These are phyloP conservation scores for Moniliophthora roreri DNA, from an alignment of 1,284 basidiomycete genomes.

Conservation along the genomic window DNA sequence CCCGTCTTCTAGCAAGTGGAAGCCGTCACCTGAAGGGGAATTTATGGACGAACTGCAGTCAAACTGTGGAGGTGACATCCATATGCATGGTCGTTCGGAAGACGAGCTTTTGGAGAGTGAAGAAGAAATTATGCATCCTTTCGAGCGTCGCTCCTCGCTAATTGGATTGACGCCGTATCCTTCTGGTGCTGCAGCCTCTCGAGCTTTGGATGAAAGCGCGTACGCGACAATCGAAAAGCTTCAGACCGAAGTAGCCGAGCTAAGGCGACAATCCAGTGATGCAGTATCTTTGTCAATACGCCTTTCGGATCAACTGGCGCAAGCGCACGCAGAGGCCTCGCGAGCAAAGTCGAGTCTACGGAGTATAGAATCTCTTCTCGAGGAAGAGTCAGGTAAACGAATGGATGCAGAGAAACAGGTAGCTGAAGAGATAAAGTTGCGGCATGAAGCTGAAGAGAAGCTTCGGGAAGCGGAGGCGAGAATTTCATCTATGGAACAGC, in stretches of 20 bases:
- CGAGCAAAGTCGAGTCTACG: conserved; percentile 51
- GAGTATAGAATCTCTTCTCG: conserved; percentile 53
- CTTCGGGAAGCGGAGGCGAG: neutral
- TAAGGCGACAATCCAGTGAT: conserved; percentile 65
- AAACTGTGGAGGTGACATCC: conserved; percentile 26
- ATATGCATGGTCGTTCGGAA: conserved; percentile 33
- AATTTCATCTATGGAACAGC: neutral
- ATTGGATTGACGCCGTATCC: conserved; percentile 26
- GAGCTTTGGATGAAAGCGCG: conserved; percentile 27
- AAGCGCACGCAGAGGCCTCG: conserved; percentile 58
- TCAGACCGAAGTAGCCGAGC: conserved; percentile 57
- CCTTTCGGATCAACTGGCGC: conserved; percentile 63
- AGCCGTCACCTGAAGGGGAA: neutral
- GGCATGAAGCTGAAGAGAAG: conserved; percentile 44
- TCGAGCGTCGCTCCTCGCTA: conserved; percentile 37
- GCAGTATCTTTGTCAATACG: conserved; percentile 59
- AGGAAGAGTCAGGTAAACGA: conserved; percentile 57
- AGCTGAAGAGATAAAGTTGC: conserved; percentile 49
- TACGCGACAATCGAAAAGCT: conserved; percentile 54
- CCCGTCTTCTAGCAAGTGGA: neutral
- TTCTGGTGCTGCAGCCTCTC: conserved; percentile 17
- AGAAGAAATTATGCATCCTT: conserved; percentile 53
- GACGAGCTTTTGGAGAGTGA: conserved; percentile 63
- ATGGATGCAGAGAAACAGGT: conserved; percentile 55
- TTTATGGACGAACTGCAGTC: neutral